phyloP scores from a whole-genome alignment of 352 stramenopile genomes.

The Plasmopara muralis region DNA sequence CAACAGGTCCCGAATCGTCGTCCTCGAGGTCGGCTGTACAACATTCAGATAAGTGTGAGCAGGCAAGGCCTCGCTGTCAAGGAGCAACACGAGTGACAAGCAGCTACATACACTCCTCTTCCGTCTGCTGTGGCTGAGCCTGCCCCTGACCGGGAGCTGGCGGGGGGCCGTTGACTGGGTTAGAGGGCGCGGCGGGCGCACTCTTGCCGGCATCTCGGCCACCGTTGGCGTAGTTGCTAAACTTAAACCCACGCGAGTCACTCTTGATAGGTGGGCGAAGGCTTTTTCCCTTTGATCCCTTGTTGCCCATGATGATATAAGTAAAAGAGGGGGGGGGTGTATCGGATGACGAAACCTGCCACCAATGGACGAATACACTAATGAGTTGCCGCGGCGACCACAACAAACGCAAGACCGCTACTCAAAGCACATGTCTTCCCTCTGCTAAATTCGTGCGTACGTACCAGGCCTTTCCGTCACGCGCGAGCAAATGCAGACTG shows the following conservation, averaged over 20 bases:
- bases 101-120: slow-evolving; percentile 58
- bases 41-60: slow-evolving; percentile 9
- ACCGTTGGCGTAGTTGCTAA: slow-evolving; percentile 36
- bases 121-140: slow-evolving; percentile 22
- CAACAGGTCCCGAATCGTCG: slow-evolving; percentile 69
- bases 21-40: slow-evolving; percentile 67
- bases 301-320: slow-evolving; percentile 62
- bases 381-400: slow-evolving; percentile 19
- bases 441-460: slow-evolving; percentile 2
- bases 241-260: slow-evolving; percentile 79
- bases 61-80: background rate
- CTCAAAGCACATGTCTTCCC: too few species aligned
- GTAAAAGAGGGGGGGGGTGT: slow-evolving; percentile 10
- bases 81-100: background rate
- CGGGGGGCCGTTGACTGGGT: slow-evolving; percentile 29
- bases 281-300: slow-evolving; percentile 71
- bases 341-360: slow-evolving; percentile 22
- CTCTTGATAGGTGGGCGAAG: slow-evolving; percentile 75
- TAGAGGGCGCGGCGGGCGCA: slow-evolving; percentile 63
- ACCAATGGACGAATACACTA: slow-evolving; percentile 31
- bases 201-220: slow-evolving; percentile 64
- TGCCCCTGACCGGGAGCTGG: slow-evolving; percentile 22
- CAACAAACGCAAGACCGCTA: too few species aligned
- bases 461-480: slow-evolving; percentile 26
- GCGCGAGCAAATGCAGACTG: slow-evolving; percentile 24